Conservation (phyloP, 2,329 filamentous ascomycete species). For the Grosmannia serpens region DNA sequence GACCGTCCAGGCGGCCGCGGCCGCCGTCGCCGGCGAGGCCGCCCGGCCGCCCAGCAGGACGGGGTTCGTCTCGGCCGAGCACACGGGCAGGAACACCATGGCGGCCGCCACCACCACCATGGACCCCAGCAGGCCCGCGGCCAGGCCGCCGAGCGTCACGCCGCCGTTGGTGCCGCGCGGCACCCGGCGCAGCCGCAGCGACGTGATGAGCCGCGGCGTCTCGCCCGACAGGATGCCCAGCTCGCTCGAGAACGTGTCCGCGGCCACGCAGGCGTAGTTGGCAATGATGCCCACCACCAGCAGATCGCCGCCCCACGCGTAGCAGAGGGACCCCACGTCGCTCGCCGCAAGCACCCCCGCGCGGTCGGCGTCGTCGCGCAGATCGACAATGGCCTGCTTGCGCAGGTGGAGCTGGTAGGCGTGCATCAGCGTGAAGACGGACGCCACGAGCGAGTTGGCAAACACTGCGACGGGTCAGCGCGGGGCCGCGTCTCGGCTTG, state of each 20-base stretch:
- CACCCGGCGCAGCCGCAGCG: constrained; percentile 61
- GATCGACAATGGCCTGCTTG: constrained; percentile 25
- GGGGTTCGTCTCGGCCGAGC: constrained; percentile 24
- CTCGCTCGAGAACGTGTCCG: constrained; percentile 92
- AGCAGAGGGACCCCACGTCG: constrained; percentile 38
- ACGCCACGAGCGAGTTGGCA: constrained; percentile 75
- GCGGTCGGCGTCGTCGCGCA: constrained; percentile 13
- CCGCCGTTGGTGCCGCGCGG: constrained; percentile 91
- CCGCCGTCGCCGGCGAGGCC: constrained; percentile 12
- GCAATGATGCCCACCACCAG: constrained; percentile 55
- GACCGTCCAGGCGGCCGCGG: constrained; percentile 28
- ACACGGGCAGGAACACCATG: constrained; percentile 58
- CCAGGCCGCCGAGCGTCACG: constrained; percentile 63
- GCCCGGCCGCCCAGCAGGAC: constrained; percentile 26
- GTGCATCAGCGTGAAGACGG: constrained; percentile 48
- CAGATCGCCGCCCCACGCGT: constrained; percentile 49
- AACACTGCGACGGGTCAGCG: constrained; percentile 43
- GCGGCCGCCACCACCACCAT: constrained; percentile 57
- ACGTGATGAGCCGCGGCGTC: constrained; percentile 76
- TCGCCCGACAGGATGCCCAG: constrained; percentile 76
- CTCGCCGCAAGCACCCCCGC: not conserved
- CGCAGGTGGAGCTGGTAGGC: constrained; percentile 45
- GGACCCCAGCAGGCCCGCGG: constrained; percentile 63
- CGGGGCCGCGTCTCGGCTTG: no score
- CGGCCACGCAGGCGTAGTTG: constrained; percentile 84